Evolutionary conservation across 352 stramenopile species (phyloP).

Genomic region (Pythium guiyangense): DNA sequence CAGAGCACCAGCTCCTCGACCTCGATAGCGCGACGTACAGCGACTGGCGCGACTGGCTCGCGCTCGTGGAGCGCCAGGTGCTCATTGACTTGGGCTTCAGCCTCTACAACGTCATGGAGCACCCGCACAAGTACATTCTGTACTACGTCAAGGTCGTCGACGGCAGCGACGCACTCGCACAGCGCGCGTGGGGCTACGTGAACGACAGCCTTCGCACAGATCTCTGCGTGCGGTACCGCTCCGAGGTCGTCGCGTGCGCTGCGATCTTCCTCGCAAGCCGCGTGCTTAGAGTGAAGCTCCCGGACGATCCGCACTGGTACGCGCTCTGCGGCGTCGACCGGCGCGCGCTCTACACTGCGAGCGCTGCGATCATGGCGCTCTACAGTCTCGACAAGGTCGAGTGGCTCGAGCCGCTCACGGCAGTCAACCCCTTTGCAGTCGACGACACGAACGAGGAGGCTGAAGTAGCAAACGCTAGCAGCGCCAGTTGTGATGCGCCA

Average conservation of each 20-base stretch:
- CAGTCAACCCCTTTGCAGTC: conserved; percentile 57
- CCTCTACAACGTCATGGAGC: conserved; percentile 90
- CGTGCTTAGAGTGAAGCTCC: conserved; percentile 46
- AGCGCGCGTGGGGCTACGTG: conserved; percentile 87
- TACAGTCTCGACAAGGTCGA: conserved; percentile 51
- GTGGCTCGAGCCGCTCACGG: conserved; percentile 73
- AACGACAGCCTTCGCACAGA: conserved; percentile 88
- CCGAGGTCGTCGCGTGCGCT: conserved; percentile 86
- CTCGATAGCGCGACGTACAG: conserved; percentile 53
- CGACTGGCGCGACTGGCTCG: conserved; percentile 79
- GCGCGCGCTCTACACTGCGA: conserved; percentile 39
- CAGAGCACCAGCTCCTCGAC: conserved; percentile 65
- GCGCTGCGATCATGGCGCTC: conserved; percentile 49
- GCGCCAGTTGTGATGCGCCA: not conserved
- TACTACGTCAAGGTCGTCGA: conserved; percentile 91
- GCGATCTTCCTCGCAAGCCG: conserved; percentile 86
- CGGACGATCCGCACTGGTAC: conserved; percentile 57
- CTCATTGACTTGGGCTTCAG: conserved; percentile 92
- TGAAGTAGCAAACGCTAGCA: not conserved
- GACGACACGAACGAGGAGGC: conserved; percentile 32
- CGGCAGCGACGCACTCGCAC: conserved; percentile 59
- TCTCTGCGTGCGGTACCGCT: conserved; percentile 75
- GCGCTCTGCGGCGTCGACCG: conserved; percentile 63
- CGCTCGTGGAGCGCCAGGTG: conserved; percentile 86
- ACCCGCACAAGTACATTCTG: conserved; percentile 92